These are phyloP conservation scores for Salmacisia buchloeana DNA, from an alignment of 1,284 basidiomycete species.

Conservation along the genomic window DNA sequence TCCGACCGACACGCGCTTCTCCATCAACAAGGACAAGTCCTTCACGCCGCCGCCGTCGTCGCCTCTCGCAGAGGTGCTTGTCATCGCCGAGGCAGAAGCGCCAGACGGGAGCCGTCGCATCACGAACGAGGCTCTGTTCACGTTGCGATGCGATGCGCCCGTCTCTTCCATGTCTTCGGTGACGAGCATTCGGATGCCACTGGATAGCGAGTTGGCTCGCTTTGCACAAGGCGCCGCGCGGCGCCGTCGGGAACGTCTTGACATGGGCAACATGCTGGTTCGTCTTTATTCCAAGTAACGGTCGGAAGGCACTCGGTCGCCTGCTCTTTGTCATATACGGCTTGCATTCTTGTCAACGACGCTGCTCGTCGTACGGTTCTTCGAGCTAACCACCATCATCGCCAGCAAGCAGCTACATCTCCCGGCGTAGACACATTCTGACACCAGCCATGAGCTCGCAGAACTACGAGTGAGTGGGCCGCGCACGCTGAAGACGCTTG, in stretches of 20 bases:
- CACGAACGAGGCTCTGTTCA: slow-evolving; percentile 40
- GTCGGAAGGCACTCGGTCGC: background rate
- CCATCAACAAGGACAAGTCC: slow-evolving; percentile 17
- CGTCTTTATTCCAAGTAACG: slow-evolving; percentile 26
- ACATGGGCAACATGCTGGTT: slow-evolving; percentile 26
- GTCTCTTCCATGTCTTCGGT: background rate
- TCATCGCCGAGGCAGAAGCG: slow-evolving; percentile 31
- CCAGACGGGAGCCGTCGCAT: slow-evolving; percentile 25
- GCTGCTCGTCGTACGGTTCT: too few species aligned
- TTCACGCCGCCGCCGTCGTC: slow-evolving; percentile 29
- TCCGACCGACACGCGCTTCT: background rate
- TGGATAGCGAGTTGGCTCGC: slow-evolving; percentile 19
- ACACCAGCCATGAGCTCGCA: too few species aligned
- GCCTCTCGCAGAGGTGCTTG: slow-evolving; percentile 34
- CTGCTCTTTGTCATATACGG: too few species aligned
- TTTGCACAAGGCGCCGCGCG: slow-evolving; percentile 25
- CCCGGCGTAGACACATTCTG: too few species aligned
- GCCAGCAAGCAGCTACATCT: too few species aligned
- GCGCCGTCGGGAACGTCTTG: slow-evolving; percentile 20
- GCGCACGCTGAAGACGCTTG: background rate
- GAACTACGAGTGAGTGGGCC: background rate
- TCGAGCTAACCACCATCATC: too few species aligned
- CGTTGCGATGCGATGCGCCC: slow-evolving; percentile 17
- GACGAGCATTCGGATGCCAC: slow-evolving; percentile 24
- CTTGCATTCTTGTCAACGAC: too few species aligned